Conservation (phyloP, 2,329 filamentous ascomycete species). For the Botrytis elliptica region DNA sequence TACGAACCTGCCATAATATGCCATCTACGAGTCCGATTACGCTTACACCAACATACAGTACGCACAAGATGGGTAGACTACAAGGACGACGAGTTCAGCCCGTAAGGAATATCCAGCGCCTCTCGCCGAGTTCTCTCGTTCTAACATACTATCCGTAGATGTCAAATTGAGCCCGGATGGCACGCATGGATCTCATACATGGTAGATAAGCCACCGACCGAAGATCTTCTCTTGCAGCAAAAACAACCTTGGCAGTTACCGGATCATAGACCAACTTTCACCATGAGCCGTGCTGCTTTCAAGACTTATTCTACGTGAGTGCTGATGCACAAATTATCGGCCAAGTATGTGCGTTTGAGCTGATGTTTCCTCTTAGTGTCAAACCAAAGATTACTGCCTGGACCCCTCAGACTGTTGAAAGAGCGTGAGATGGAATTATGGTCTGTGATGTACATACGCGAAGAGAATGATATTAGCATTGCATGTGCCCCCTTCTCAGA, state of each 20-base stretch:
- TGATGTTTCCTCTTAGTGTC: constrained; percentile 41
- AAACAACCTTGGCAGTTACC: constrained; percentile 73
- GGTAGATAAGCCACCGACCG: constrained; percentile 79
- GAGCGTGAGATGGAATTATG: constrained; percentile 27
- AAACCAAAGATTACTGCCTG: constrained; percentile 55
- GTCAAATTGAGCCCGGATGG: constrained; percentile 93
- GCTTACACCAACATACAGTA: constrained; percentile 52
- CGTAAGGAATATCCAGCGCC: constrained; percentile 49
- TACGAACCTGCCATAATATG: constrained; percentile 47
- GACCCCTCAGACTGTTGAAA: constrained; percentile 45
- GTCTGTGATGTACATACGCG: constrained; percentile 33
- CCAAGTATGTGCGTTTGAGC: constrained; percentile 5
- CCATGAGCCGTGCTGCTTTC: constrained; percentile 74
- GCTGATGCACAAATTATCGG: background rate
- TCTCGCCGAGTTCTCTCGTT: background rate
- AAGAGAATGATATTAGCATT: constrained; percentile 19
- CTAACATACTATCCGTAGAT: constrained; percentile 44
- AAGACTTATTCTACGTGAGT: constrained; percentile 95
- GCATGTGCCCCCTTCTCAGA: background rate
- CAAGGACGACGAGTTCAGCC: constrained; percentile 79
- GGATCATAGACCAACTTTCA: constrained; percentile 71
- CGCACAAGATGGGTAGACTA: constrained; percentile 98
- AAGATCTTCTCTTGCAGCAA: constrained; percentile 70
- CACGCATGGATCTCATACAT: constrained; percentile 96
- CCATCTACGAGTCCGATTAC: background rate